phyloP scores from a whole-genome alignment of 352 stramenopile species.

The Phytopythium vexans region DNA sequence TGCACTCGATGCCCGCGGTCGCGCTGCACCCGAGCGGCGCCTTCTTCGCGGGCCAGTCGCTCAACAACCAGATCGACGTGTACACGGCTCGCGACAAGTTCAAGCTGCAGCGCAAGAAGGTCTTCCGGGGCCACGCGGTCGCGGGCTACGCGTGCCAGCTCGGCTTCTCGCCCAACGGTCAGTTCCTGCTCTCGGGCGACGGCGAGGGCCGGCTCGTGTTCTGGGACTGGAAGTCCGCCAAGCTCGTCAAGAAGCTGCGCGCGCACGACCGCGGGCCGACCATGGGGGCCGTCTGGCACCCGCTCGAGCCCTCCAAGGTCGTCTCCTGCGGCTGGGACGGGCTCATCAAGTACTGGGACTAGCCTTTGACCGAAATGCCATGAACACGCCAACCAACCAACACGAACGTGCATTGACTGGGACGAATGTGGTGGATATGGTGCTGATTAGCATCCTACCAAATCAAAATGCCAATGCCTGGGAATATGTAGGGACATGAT shows the following conservation, averaged over 20 bases:
- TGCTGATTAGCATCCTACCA: too few species aligned
- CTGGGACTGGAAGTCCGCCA: slow-evolving; percentile 98
- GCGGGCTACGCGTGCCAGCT: slow-evolving; percentile 97
- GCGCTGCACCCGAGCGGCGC: slow-evolving; percentile 91
- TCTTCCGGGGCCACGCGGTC: slow-evolving; percentile 91
- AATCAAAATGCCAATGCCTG: too few species aligned
- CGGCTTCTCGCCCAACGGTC: slow-evolving; percentile 94
- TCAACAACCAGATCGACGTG: slow-evolving; percentile 99
- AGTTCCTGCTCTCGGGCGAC: slow-evolving; percentile 94
- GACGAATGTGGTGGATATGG: too few species aligned
- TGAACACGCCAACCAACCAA: too few species aligned
- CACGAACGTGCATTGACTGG: too few species aligned
- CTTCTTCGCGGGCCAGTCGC: slow-evolving; percentile 94
- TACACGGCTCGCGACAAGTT: slow-evolving; percentile 96
- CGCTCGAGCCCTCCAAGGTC: slow-evolving; percentile 94
- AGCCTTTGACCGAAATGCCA: slow-evolving; percentile 13
- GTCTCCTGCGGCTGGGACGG: slow-evolving; percentile 99
- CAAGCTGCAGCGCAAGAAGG: slow-evolving; percentile 92
- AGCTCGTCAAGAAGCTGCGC: slow-evolving; percentile 83
- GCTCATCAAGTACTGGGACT: slow-evolving; percentile 99
- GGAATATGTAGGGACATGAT: too few species aligned
- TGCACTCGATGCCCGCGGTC: slow-evolving; percentile 98
- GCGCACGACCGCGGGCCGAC: slow-evolving; percentile 93
- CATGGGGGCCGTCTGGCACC: slow-evolving; percentile 97
- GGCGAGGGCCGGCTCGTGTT: slow-evolving; percentile 97